Evolutionary conservation across 2,329 filamentous ascomycete species (phyloP), one percentile per base, ranked within the genome.

Genomic region (Hypoxylon sp.): DNA sequence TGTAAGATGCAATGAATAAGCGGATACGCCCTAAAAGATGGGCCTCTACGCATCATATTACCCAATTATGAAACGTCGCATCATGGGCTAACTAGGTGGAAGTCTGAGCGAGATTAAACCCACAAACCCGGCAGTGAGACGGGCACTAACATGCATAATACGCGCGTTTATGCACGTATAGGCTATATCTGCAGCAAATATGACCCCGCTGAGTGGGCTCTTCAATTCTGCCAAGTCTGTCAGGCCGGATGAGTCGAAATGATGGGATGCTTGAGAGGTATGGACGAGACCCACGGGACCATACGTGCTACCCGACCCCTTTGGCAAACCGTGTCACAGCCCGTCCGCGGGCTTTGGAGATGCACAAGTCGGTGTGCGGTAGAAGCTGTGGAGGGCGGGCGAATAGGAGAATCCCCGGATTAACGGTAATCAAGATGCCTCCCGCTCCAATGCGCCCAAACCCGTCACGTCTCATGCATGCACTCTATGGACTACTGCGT

Each of bases 191-290:
- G 16, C 49, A 51, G 11, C 20, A 14, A 26, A 26, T 42, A 38
- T 6, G n/a, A 18, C 50, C 26, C 16, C 46, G 26, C 24, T 36
- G 7, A 24, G 20, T 24, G 22, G 33, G 38, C 12, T 36, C 52
- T 28, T 18, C 20, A 64, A n/a, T n/a, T 60, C 46, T 50, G 49
- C 30, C 14, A 12, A n/a, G 30, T 12, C 38, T 22, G 32, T 40
- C 26, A 53, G 22, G 18, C 55, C 33, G 59, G 26, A 68, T 65
- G 65, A 66, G 59, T 66, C 55, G 52, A 68, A 50, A 38, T 44
- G 26, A 42, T 56, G 48, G 49, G 49, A 45, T 33, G 33, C 8
- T 36, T n/a, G 24, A 44, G 49, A 20, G 7, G 20, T 59, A 42
- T 52, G 54, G 54, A 45, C 33, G 22, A 26, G 61, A 56, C 49